These are phyloP conservation scores for Syzygium malaccense DNA, from an alignment of 441 rosid genomes.

Conservation along the genomic window DNA sequence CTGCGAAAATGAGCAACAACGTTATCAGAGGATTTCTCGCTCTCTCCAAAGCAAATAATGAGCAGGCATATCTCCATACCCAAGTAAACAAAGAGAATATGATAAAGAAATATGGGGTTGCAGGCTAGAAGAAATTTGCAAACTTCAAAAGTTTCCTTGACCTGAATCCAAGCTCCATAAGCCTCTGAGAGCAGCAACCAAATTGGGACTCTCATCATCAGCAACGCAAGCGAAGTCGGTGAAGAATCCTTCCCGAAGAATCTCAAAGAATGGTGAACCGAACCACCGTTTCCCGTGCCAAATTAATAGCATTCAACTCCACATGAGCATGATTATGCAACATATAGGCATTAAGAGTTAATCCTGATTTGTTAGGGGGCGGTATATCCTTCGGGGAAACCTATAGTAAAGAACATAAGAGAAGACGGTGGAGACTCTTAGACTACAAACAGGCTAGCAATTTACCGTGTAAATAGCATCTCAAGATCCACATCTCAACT, in stretches of 20 bases:
- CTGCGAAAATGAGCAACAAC: slow-evolving; percentile 82
- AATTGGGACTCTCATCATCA: slow-evolving; percentile 93
- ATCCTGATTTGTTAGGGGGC: slow-evolving; percentile 48
- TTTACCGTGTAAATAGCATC: background rate
- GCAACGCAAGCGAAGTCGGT: slow-evolving; percentile 87
- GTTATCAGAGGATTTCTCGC: slow-evolving; percentile 60
- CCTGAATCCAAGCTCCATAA: slow-evolving; percentile 82
- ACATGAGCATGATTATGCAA: slow-evolving; percentile 82
- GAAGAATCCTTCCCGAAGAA: slow-evolving; percentile 56
- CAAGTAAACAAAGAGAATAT: background rate
- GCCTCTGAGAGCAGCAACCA: slow-evolving; percentile 82
- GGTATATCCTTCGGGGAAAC: slow-evolving; percentile 42
- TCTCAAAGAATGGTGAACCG: slow-evolving; percentile 45
- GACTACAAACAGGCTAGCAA: background rate
- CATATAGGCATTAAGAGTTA: slow-evolving; percentile 83
- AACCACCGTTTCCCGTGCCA: slow-evolving; percentile 90
- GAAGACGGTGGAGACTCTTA: background rate
- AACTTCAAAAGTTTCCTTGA: slow-evolving; percentile 9
- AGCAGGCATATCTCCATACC: slow-evolving; percentile 33
- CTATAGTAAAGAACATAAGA: background rate
- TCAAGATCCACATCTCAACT: background rate
- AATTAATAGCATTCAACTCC: slow-evolving; percentile 88
- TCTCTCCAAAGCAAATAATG: slow-evolving; percentile 65
- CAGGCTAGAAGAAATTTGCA: background rate
- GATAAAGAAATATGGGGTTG: background rate